Base-by-base conservation (phyloP, 306 rosid species). In the Cicer yamashitae region DNA sequence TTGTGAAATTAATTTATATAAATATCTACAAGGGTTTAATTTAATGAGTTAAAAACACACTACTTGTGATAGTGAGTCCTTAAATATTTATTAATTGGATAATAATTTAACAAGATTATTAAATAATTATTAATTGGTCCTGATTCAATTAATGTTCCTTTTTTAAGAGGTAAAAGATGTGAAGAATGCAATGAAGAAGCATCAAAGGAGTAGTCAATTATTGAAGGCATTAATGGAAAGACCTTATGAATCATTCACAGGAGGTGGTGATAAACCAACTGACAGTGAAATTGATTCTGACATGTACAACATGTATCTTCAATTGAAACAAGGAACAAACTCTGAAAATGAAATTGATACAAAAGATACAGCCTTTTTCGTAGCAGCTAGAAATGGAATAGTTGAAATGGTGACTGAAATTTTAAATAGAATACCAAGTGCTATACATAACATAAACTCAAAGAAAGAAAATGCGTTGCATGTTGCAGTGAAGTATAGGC, bases 161-260 rank as follows among this genome's bases (percentile, higher is more conserved):
- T 25, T 25, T 25, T 25, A 25, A 25, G 34, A 4, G 34, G 34
- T 25, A 25, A 25, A 25, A 0, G 78, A 76, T 12, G 7, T 81
- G 18, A 79, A 13, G 59, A 22, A 17, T 54, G 43, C 67, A 68
- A 80, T 54, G 56, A 13, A 60, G 47, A 84, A 75, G 50, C 91
- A 88, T 57, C 25, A 4, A 30, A 83, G 88, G 90, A 71, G 90
- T 30, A 13, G 41, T 70, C 84, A 85, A 53, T 73, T 90, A 13
- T 67, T 90, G 93, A n/a, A 79, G 9, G 82, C 43, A 54, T 73
- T 84, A n/a, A 14, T 81, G 77, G 0, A 54, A 75, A 25, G 11
- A 20, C 67, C 77, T 53, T 72, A 63, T 7, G 48, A 53, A 7
- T 70, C 82, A 40, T 84, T 66, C 73, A 74, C 72, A 0, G 80